A percentile compares a stretch with the other conserved stretches of the same genome.
These are phyloP conservation scores for Aspergillus texensis DNA, from an alignment of 2,329 filamentous ascomycete genomes.

Conservation along the genomic window DNA sequence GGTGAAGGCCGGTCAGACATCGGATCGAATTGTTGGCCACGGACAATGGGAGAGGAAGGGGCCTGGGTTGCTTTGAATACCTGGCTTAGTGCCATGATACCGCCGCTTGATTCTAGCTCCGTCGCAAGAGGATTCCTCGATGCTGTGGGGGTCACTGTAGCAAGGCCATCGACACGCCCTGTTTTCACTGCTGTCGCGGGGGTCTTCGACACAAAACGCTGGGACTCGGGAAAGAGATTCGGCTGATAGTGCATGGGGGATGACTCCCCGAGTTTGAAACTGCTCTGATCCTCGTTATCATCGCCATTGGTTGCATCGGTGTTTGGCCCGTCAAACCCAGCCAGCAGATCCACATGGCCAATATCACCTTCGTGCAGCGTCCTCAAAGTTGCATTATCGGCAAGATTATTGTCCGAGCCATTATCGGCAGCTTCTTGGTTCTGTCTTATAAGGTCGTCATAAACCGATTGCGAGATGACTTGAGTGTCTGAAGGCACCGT, in stretches of 20 bases:
- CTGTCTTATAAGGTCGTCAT: conserved; percentile 42
- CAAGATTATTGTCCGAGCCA: conserved; percentile 25
- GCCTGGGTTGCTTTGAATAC: conserved; percentile 53
- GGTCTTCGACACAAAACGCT: conserved; percentile 48
- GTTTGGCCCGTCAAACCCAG: conserved; percentile 37
- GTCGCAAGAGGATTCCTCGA: conserved; percentile 47
- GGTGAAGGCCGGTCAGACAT: conserved; percentile 53
- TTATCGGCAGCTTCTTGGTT: conserved; percentile 35
- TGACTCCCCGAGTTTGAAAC: conserved; percentile 36
- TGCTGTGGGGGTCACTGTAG: conserved; percentile 41
- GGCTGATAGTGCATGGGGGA: conserved; percentile 42
- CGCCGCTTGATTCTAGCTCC: conserved; percentile 38
- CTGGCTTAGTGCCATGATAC: conserved; percentile 50
- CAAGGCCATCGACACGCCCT: conserved; percentile 29
- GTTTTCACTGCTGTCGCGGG: conserved; percentile 43
- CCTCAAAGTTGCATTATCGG: conserved; percentile 38
- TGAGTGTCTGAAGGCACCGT: conserved; percentile 46
- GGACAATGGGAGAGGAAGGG: conserved; percentile 48
- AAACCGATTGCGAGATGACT: conserved; percentile 48
- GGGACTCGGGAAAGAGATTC: conserved; percentile 50
- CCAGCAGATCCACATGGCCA: conserved; percentile 47
- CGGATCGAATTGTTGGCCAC: conserved; percentile 38
- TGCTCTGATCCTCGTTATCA: conserved; percentile 50
- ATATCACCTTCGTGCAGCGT: conserved; percentile 46
- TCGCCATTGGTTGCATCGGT: conserved; percentile 43